phyloP scores from a whole-genome alignment of 129 eudicot genomes.

The Arctium minus region DNA sequence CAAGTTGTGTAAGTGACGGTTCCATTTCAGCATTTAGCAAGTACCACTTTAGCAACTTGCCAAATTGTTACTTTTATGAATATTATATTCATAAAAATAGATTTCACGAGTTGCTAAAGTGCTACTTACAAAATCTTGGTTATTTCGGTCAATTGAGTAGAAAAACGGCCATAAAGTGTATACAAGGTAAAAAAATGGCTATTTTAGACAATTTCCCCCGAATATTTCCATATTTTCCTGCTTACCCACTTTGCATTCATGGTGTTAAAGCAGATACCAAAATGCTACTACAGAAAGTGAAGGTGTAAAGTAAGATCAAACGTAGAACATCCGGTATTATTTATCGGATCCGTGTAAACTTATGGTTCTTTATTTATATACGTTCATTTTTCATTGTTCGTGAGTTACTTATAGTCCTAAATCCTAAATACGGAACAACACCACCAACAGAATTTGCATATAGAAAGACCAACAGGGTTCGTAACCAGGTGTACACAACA shows the following conservation, averaged over 20 bases:
- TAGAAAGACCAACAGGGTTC: background rate
- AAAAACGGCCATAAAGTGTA: no score
- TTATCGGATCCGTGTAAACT: background rate
- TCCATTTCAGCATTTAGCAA: no score
- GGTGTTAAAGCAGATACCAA: constrained; percentile 2
- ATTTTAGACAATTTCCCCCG: no score
- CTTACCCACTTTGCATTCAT: background rate
- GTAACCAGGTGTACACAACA: no score
- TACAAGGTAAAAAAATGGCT: no score
- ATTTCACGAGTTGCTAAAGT: no score
- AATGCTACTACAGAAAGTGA: background rate
- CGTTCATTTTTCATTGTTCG: background rate
- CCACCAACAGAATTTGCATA: background rate
- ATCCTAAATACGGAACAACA: background rate
- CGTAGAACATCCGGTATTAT: background rate
- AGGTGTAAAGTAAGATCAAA: background rate
- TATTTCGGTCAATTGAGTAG: no score
- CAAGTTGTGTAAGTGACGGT: no score
- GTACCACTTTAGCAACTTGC: no score
- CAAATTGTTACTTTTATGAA: no score
- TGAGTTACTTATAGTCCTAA: background rate
- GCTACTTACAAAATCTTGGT: no score
- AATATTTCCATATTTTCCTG: background rate
- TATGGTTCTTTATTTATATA: background rate
- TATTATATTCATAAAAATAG: no score